Evolutionary conservation across 179 eudicot genomes (phyloP), one percentile per base, ranked within the genome.

Genomic region (Silene coronaria): DNA sequence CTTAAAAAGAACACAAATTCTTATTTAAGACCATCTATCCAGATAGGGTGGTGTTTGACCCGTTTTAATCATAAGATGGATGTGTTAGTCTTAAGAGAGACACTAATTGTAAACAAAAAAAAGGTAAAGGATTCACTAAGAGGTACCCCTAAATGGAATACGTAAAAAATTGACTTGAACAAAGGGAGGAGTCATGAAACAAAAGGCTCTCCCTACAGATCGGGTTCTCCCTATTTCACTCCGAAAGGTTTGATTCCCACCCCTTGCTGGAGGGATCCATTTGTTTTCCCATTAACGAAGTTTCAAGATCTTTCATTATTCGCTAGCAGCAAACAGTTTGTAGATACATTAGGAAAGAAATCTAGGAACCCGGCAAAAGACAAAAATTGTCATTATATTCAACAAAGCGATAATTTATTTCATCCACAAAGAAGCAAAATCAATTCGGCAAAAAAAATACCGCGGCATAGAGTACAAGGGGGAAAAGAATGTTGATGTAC

Each of bases 351-450:
- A 42, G 10, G 58, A 69, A 69, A 68, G 14, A 23, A 21, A 36
- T 69, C 32, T 42, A 42, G 32, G 32, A 46, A 19, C 51, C 38
- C 5, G 17, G 32, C 21, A 14, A 42, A 42, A 42, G 48, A 53
- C 0, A 26, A 26, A 12, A 23, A 10, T 14, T 23, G 19, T 67
- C 26, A 17, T 46, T 36, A 67, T 74, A 51, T 72, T 72, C 61
- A 30, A 68, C 46, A 63, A 76, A 45, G 45, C 21, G 27, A 66
- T 36, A 11, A 72, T 66, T 81, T 77, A 81, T 73, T 81, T 77
- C 80, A 77, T 67, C 78, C 71, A 77, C 74, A 68, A 48, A 80
- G 73, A 80, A 73, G 75, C 73, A 77, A 45, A 66, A 77, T 73
- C 77, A 46, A 67, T 61, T 73, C 24, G 22, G 14, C 38, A 64